Evolutionary conservation across 164 flowering plant genomes (phyloP), one percentile per base, ranked within the genome.

Genomic region (Vitis riparia): DNA sequence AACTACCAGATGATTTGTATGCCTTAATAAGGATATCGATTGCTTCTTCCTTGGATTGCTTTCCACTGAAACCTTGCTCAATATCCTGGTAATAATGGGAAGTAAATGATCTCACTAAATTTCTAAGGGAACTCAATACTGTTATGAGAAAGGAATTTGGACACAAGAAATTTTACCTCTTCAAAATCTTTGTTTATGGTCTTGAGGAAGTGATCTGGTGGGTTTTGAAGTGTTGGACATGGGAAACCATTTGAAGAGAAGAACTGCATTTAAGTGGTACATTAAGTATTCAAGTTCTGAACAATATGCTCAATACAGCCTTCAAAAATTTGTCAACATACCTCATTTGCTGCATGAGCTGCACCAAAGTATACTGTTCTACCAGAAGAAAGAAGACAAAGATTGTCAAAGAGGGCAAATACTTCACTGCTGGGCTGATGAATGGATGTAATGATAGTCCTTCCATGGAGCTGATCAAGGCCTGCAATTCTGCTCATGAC

Each of bases 151-250:
- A 23, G 23, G 23, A 23, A 23, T 23, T 23, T 23, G 23, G 23
- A 23, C 23, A 23, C 9, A 57, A 16, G 3, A 60, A 27, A 30
- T 11, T 62, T 76, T 69, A 89, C 97, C 82, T 76, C 69, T 57
- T 89, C 88, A 63, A 91, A 92, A 67, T 92, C 96, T 29, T 71
- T 85, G 83, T 92, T 92, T 66, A 92, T 85, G 13, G 84, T 86
- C 75, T 76, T 79, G 11, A 92, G 93, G 68, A 56, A 92, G 71
- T 92, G 96, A 81, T 91, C 98, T 0, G 96, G 84, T 6, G 98
- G 98, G 59, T 89, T 92, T 63, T 82, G 81, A 61, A 83, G 79
- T 63, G 71, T 73, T 5, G 98, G 93, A 78, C 93, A 90, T 8
- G 91, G 88, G 63, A 89, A 89, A 2, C 93, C 98, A 83, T 76